Evolutionary conservation across 78 protist genomes (phyloP), one percentile per base, ranked within the genome.

Genomic region (Anaeramoeba flamelloides): DNA sequence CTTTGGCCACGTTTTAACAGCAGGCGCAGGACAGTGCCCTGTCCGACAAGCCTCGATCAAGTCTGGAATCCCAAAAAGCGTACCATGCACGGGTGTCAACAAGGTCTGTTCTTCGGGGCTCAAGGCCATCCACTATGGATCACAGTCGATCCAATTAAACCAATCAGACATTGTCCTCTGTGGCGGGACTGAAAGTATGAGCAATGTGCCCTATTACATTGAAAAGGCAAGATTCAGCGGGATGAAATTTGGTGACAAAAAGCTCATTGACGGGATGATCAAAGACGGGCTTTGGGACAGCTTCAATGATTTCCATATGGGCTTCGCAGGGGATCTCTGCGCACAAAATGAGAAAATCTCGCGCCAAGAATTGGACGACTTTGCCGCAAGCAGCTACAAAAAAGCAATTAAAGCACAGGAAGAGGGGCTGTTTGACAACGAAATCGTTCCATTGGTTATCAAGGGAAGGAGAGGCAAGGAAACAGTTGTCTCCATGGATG

Each of bases 131-230:
- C n/a, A n/a, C n/a, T n/a, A n/a, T n/a, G 99, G 89, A 17, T 87
- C 97, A 0, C 95, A 90, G 82, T 77, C 78, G 37, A 87, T 91
- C 33, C 65, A 39, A n/a, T n/a, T 64, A 12, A 89, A 90, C 53
- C 87, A 85, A 74, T 41, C 88, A 30, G 84, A 89, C n/a, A 79
- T 88, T 3, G 85, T 89, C 17, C 85, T 93, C 38, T 90, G 92
- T 33, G 97, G 96, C 40, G 99, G 99, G 22, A 89, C 95, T 87
- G 99, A 97, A 85, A 53, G 83, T 69, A 97, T 97, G 99, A 81
- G 95, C 36, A 84, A 94, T 40, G 92, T 79, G 0, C 98, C 92
- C 30, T 82, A 77, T 77, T 32, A 79, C 1, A 1, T 76, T 40
- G 41, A 75, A 32, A 77, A 77, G 40, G 12, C n/a, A 3, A 84